Conservation (phyloP, 345 rosid genomes). For the Theobroma cacao region DNA sequence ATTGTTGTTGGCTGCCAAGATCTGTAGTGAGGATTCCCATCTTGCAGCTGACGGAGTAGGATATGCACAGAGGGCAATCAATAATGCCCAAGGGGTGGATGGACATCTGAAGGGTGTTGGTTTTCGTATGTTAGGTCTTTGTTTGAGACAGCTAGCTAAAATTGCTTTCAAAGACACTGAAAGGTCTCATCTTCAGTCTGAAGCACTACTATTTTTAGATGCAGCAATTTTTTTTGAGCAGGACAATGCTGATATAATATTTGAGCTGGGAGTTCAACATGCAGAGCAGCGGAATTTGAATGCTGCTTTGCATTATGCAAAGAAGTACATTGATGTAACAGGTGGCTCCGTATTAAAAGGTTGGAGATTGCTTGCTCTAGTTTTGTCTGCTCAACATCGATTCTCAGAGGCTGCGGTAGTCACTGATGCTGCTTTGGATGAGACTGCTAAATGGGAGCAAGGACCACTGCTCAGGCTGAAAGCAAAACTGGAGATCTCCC, state of each 20-base stretch:
- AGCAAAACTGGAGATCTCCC: slow-evolving; percentile 75
- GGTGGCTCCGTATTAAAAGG: slow-evolving; percentile 86
- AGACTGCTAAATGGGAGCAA: slow-evolving; percentile 93
- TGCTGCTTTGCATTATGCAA: slow-evolving; percentile 69
- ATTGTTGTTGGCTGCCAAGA: slow-evolving; percentile 78
- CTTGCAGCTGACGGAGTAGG: slow-evolving; percentile 85
- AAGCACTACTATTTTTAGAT: slow-evolving; percentile 74
- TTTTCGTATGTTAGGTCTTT: slow-evolving; percentile 71
- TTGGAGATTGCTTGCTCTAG: slow-evolving; percentile 82
- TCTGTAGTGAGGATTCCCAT: slow-evolving; percentile 62
- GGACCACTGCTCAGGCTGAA: slow-evolving; percentile 76
- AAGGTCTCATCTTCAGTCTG: slow-evolving; percentile 76
- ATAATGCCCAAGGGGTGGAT: slow-evolving; percentile 54
- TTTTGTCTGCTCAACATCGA: slow-evolving; percentile 85
- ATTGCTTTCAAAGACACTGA: slow-evolving; percentile 75
- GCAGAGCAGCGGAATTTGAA: slow-evolving; percentile 84
- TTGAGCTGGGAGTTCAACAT: slow-evolving; percentile 76
- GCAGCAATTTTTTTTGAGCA: slow-evolving; percentile 63
- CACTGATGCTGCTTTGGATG: slow-evolving; percentile 86
- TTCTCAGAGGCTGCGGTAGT: slow-evolving; percentile 88
- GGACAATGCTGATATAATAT: slow-evolving; percentile 67
- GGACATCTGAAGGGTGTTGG: slow-evolving; percentile 81
- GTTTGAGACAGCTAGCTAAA: slow-evolving; percentile 80
- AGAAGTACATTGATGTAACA: slow-evolving; percentile 68
- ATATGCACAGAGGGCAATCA: slow-evolving; percentile 65